Conservation (phyloP, 768 basidiomycete genomes). For the Aureoboletus auriporus region DNA sequence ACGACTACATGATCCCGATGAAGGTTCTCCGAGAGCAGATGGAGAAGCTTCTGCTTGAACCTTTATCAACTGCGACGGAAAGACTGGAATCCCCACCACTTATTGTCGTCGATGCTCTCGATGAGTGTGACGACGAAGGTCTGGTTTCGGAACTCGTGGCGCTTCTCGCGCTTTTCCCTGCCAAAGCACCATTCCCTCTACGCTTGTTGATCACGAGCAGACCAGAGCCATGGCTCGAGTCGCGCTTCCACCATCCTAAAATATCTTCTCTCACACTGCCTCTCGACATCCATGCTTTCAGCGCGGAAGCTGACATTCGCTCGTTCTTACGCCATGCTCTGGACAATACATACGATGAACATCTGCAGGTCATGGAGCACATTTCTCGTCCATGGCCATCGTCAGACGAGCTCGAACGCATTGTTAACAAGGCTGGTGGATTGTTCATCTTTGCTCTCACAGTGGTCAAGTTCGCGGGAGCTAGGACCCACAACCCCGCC, state of each 20-base stretch:
- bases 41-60: conserved; percentile 22
- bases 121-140: conserved; percentile 24
- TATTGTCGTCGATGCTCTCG: conserved; percentile 22
- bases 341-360: conserved; percentile 12
- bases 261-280: conserved; percentile 8
- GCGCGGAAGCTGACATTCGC: conserved; percentile 22
- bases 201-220: conserved; percentile 27
- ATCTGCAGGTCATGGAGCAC: conserved; percentile 15
- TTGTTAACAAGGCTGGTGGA: conserved; percentile 18
- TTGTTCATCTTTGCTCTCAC: conserved; percentile 29
- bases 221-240: conserved; percentile 16
- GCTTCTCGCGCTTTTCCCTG: conserved; percentile 17
- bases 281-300: conserved; percentile 22
- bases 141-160: conserved; percentile 24
- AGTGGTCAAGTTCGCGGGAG: conserved; percentile 24
- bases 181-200: conserved; percentile 11
- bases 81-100: conserved; percentile 9
- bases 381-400: conserved; percentile 25
- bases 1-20: conserved; percentile 22
- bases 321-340: conserved; percentile 19
- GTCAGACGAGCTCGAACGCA: conserved; percentile 14
- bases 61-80: conserved; percentile 12
- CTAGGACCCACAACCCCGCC: conserved; percentile 10
- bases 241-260: conserved; percentile 14
- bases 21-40: conserved; percentile 29